phyloP scores from a whole-genome alignment of 2,329 filamentous ascomycete genomes.

The Lachnellula subtilissima region DNA sequence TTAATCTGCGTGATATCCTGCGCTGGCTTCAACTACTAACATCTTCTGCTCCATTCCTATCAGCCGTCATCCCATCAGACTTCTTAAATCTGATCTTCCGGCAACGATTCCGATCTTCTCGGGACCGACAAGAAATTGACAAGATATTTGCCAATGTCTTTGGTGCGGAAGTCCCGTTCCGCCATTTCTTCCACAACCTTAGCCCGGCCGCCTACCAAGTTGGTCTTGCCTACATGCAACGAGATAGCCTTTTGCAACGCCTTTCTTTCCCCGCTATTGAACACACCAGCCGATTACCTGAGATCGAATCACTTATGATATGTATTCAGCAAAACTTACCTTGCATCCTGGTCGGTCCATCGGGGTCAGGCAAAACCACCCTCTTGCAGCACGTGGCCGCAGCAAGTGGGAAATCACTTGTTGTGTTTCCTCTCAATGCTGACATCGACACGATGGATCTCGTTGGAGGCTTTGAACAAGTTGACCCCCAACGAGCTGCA shows the following conservation, averaged over 20 bases:
- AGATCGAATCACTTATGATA: slow-evolving; percentile 81
- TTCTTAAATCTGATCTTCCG: slow-evolving; percentile 78
- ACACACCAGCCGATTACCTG: slow-evolving; percentile 54
- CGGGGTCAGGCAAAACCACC: slow-evolving; percentile 81
- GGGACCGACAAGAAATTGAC: slow-evolving; percentile 62
- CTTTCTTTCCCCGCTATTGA: slow-evolving; percentile 48
- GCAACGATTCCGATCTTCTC: slow-evolving; percentile 75
- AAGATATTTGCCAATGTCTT: slow-evolving; percentile 65
- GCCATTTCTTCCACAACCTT: slow-evolving; percentile 69
- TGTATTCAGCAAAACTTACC: slow-evolving; percentile 85
- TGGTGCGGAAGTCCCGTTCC: slow-evolving; percentile 36
- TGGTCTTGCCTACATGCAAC: slow-evolving; percentile 65
- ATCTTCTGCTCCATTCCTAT: slow-evolving; percentile 55
- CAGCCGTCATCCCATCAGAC: slow-evolving; percentile 57
- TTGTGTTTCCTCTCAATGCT: slow-evolving; percentile 84
- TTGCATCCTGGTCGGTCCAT: slow-evolving; percentile 79
- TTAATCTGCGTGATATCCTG: slow-evolving; percentile 85
- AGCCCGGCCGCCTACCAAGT: slow-evolving; percentile 66
- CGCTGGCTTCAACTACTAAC: slow-evolving; percentile 76
- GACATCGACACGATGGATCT: slow-evolving; percentile 97
- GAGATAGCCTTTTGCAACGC: slow-evolving; percentile 52
- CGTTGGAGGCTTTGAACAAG: slow-evolving; percentile 93
- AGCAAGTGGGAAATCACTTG: slow-evolving; percentile 66
- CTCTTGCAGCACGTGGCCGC: slow-evolving; percentile 78
- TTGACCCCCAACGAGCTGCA: slow-evolving; percentile 71